phyloP scores from a whole-genome alignment of 75 land plant species.

The Chamaecyparis obtusa region DNA sequence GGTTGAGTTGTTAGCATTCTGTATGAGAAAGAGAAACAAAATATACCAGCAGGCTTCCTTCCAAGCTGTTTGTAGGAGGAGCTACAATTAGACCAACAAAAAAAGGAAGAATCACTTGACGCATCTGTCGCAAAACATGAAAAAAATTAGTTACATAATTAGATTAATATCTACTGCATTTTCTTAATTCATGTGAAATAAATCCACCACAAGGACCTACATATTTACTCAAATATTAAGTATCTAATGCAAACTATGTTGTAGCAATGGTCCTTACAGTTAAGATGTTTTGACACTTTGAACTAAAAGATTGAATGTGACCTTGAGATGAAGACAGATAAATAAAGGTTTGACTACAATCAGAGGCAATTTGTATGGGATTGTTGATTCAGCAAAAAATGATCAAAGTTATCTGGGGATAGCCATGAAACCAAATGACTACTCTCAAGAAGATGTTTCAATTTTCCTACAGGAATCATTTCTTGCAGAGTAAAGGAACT shows the following conservation, averaged over 20 bases:
- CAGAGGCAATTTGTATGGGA: no score
- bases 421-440: neutral
- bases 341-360: neutral
- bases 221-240: neutral
- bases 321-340: neutral
- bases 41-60: conserved; percentile 84
- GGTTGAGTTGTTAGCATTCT: neutral
- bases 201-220: neutral
- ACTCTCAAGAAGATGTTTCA: neutral
- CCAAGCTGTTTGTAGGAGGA: conserved; percentile 75
- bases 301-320: neutral
- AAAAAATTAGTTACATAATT: neutral
- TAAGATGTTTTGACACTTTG: neutral
- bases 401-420: neutral
- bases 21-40: neutral
- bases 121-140: conserved; percentile 64
- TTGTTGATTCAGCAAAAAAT: no score
- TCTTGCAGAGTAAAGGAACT: neutral
- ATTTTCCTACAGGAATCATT: neutral
- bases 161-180: neutral
- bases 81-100: conserved; percentile 57
- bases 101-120: conserved; percentile 64
- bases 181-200: neutral
- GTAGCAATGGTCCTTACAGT: neutral
- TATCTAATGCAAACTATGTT: neutral